phyloP scores from a whole-genome alignment of 768 basidiomycete genomes.

The Pholiota molesta region DNA sequence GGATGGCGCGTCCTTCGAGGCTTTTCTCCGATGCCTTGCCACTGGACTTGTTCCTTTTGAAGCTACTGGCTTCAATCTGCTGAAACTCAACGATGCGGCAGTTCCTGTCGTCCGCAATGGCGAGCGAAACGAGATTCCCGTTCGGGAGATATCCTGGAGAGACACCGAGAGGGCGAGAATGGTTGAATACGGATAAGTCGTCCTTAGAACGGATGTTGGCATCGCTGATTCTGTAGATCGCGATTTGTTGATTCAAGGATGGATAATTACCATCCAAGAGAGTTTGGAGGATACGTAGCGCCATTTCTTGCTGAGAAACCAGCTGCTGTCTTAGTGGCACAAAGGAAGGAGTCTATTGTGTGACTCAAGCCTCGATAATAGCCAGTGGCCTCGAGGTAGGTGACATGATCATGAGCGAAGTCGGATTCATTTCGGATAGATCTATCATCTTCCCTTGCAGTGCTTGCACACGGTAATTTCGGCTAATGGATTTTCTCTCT shows the following conservation, averaged over 20 bases:
- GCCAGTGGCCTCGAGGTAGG: background rate
- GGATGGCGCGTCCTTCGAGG: conserved; percentile 27
- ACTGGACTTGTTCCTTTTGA: conserved; percentile 12
- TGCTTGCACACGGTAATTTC: background rate
- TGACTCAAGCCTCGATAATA: background rate
- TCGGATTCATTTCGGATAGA: background rate
- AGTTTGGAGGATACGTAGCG: background rate
- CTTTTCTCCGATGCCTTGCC: conserved; percentile 19
- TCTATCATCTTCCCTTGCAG: no score
- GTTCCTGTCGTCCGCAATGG: conserved; percentile 41
- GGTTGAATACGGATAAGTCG: conserved; percentile 33
- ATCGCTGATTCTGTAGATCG: conserved; percentile 30
- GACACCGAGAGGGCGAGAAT: conserved; percentile 47
- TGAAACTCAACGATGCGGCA: conserved; percentile 40
- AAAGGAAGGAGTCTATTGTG: background rate
- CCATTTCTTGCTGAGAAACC: background rate
- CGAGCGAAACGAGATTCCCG: conserved; percentile 48
- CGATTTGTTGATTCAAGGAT: conserved; percentile 12
- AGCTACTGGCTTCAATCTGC: conserved; percentile 17
- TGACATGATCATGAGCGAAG: background rate
- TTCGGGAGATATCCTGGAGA: conserved; percentile 49
- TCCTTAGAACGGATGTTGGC: conserved; percentile 21
- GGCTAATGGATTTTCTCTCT: no score
- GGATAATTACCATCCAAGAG: conserved; percentile 5
- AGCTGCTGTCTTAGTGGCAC: background rate